Percentiles rank a stretch among this genome's conserved stretches.
Evolutionary conservation across 345 rosid genomes (phyloP).

Genomic region (Rhizophora mangle): DNA sequence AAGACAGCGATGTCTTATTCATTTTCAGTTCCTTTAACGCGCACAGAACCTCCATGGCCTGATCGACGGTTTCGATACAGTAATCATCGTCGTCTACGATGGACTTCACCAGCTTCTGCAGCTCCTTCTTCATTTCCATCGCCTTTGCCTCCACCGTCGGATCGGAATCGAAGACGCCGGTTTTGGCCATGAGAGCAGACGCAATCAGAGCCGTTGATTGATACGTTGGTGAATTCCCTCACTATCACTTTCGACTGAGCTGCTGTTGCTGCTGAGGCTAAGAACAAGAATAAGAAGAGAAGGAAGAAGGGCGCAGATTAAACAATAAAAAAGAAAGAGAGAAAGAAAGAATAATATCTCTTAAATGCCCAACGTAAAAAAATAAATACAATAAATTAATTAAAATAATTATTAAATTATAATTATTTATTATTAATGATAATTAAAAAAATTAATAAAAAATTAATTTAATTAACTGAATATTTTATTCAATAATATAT

Average conservation of each 20-base stretch:
- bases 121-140: conserved; percentile 64
- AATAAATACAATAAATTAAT: too few relatives aligned
- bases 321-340: too few relatives aligned
- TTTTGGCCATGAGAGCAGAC: conserved; percentile 24
- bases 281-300: conserved; percentile 5
- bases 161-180: conserved; percentile 48
- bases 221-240: neutral
- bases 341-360: too few relatives aligned
- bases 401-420: too few relatives aligned
- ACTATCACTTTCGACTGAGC: neutral
- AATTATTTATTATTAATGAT: too few relatives aligned
- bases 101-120: conserved; percentile 55
- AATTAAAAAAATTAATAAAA: too few relatives aligned
- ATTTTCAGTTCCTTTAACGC: conserved; percentile 51
- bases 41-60: conserved; percentile 54
- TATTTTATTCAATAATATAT: too few relatives aligned
- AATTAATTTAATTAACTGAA: too few relatives aligned
- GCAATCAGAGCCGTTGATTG: conserved; percentile 1
- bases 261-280: neutral
- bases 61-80: conserved; percentile 52
- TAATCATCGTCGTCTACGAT: conserved; percentile 71
- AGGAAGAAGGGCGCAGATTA: neutral
- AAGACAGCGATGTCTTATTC: conserved; percentile 51
- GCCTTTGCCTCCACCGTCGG: conserved; percentile 56
- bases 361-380: too few relatives aligned